Base-by-base conservation (phyloP, 257 asterid species). In the Fraxinus pennsylvanica region DNA sequence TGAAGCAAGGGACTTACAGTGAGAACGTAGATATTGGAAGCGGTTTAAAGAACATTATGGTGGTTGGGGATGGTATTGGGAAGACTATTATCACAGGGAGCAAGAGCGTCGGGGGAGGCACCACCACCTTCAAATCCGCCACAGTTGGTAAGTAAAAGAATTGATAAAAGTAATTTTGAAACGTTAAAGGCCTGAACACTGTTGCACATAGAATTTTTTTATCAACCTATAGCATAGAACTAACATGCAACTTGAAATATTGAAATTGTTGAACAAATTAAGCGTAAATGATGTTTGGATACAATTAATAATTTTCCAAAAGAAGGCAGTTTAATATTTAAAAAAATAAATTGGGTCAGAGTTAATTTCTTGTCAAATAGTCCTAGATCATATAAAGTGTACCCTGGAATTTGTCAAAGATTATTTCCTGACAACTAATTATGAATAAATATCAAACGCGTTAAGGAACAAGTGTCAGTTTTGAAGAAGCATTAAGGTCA, bases 21-120 rank as follows among this genome's bases (percentile, higher is more conserved):
- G 99, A 95, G 84, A 92, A 89, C 76, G 96, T 93, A 75, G 84
- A 86, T 1, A 88, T 95, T 32, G 96, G 80, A 38, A 69, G 33
- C 4, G 54, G 70, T 21, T 70, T 88, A 83, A 85, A 73, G 88
- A 89, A 92, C 83, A 87, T 94, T 5, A 94, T 87, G 96, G 72
- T 94, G 75, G 47, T 91, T 68, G 98, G 97, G 38, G 98, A 92
- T 75, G 98, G 97, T 0, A 94, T 92, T 74, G 97, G 97, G 76
- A 88, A 66, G 82, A 94, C 98, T 0, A 85, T 94, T 22, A 94
- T 94, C 74, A 92, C 97, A 57, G 97, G 98, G 47, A 91, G 96
- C 76, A 82, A 76, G 61, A 92, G 97, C 73, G 93, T 92, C 68
- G 94, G 82, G 67, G 94, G 97, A 7, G 92, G 92, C 74, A 76